phyloP scores from a whole-genome alignment of 768 basidiomycete species.

The Favolaschia claudopus region DNA sequence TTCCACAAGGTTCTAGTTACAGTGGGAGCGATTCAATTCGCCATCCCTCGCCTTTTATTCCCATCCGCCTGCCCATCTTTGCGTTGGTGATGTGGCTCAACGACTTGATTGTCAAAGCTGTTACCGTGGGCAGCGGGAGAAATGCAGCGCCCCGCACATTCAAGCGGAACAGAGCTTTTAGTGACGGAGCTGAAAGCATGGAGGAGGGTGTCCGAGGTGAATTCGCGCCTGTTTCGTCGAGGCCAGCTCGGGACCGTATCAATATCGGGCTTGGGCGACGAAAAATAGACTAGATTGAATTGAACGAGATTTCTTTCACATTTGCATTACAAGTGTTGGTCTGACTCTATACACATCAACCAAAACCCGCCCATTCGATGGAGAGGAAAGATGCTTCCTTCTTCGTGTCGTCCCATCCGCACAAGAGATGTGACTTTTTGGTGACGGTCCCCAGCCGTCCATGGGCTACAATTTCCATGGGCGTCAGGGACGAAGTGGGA shows the following conservation, averaged over 20 bases:
- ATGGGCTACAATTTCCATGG: constrained; percentile 96
- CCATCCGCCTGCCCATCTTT: constrained; percentile 83
- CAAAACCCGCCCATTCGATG: constrained; percentile 93
- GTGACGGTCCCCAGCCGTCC: constrained; percentile 96
- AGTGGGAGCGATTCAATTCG: constrained; percentile 49
- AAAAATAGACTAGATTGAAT: constrained; percentile 58
- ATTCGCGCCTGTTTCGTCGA: constrained; percentile 29
- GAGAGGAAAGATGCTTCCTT: constrained; percentile 76
- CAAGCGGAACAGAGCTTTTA: constrained; percentile 41
- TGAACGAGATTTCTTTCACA: constrained; percentile 1
- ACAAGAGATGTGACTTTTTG: constrained; percentile 93
- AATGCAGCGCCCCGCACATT: constrained; percentile 3
- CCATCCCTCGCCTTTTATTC: constrained; percentile 80
- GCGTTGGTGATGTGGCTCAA: constrained; percentile 77
- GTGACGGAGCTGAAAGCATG: constrained; percentile 62
- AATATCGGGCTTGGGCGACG: constrained; percentile 53
- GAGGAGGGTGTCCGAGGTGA: constrained; percentile 60
- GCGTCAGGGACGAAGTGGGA: constrained; percentile 63
- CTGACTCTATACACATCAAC: constrained; percentile 46
- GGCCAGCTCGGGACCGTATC: constrained; percentile 36
- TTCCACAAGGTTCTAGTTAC: constrained; percentile 29
- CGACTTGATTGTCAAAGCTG: constrained; percentile 67
- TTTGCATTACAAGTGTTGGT: no score
- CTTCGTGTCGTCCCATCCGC: constrained; percentile 82
- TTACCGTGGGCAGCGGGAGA: constrained; percentile 60